Evolutionary conservation across 129 eudicot genomes (phyloP).

Genomic region (Centaurea solstitialis): DNA sequence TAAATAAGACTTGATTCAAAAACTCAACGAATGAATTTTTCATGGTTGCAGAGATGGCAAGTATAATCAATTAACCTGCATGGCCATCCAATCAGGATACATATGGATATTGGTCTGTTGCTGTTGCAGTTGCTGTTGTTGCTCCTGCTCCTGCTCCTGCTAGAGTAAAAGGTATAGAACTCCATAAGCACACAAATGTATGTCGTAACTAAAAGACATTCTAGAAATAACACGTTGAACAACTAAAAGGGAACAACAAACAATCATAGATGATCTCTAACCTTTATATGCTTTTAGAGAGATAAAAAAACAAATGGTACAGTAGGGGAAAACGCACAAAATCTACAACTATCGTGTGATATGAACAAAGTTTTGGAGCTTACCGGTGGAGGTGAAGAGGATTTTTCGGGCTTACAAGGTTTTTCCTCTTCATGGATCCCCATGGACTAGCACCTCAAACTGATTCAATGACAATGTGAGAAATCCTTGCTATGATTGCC

Average conservation of each 20-base stretch:
- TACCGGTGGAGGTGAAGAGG: slow-evolving; percentile 61
- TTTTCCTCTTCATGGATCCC: slow-evolving; percentile 57
- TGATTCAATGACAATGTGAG: not conserved
- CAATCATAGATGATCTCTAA: not conserved
- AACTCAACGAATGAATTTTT: not conserved
- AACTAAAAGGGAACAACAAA: not conserved
- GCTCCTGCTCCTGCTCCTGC: slow-evolving; percentile 70
- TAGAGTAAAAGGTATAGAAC: slow-evolving; percentile 15
- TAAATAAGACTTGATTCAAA: slow-evolving; percentile 3
- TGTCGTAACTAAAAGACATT: not conserved
- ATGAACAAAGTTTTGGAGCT: slow-evolving; percentile 20
- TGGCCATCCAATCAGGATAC: slow-evolving; percentile 97
- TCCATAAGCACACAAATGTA: not conserved
- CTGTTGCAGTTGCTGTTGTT: not conserved
- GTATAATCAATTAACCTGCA: slow-evolving; percentile 63
- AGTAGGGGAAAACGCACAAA: not conserved
- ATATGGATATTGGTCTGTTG: slow-evolving; percentile 52
- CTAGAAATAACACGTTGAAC: not conserved
- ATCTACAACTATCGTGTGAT: not conserved
- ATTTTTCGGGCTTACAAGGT: slow-evolving; percentile 42
- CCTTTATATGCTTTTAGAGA: not conserved
- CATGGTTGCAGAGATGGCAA: not conserved
- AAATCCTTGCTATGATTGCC: slow-evolving; percentile 12
- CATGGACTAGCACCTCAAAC: slow-evolving; percentile 35
- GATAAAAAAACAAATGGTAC: not conserved